Evolutionary conservation across 2,329 filamentous ascomycete species (phyloP), one percentile per base, ranked within the genome.

Genomic region (Bisporella sp.): DNA sequence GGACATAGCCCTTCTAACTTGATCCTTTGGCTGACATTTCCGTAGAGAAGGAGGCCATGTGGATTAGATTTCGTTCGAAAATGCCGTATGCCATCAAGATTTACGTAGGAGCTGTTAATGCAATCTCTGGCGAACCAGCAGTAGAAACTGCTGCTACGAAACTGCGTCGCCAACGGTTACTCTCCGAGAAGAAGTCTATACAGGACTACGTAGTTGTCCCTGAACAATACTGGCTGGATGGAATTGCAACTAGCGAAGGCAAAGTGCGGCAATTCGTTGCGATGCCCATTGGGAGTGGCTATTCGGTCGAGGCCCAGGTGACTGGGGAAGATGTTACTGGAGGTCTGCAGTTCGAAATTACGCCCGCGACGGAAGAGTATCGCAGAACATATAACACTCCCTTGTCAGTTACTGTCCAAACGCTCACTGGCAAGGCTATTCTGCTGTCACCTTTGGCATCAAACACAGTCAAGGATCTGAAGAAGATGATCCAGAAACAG

Each of bases 401-500:
- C 7, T 21, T 6, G 6, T 6, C 40, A 41, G 7, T 41, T 6
- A 41, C 6, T 85, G 90, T 96, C 78, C 96, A 96, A 85, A 96
- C 90, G 82, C 88, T 95, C 71, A 96, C 89, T 81, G 90, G 91
- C 78, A 96, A 96, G 87, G 96, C 90, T 75, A 95, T 96, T 82
- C 95, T 89, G 77, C 85, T 96, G 69, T 89, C 95, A 84, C 89
- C 95, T 73, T 89, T 95, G 84, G 93, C 88, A 69, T 88, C 82
- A 71, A 90, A 96, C 78, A 96, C 89, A 70, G 95, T 96, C 79
- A 89, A 95, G 84, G 96, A 96, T 82, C 89, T 96, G 76, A 96
- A 96, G 85, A 84, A 83, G 78, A 95, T 95, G 86, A 95, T 96
- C 75, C 89, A 95, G 80, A n/a, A n/a, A n/a, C n/a, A n/a, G n/a